phyloP scores from a whole-genome alignment of 2,329 filamentous ascomycete species.

The Botrytis fabae region DNA sequence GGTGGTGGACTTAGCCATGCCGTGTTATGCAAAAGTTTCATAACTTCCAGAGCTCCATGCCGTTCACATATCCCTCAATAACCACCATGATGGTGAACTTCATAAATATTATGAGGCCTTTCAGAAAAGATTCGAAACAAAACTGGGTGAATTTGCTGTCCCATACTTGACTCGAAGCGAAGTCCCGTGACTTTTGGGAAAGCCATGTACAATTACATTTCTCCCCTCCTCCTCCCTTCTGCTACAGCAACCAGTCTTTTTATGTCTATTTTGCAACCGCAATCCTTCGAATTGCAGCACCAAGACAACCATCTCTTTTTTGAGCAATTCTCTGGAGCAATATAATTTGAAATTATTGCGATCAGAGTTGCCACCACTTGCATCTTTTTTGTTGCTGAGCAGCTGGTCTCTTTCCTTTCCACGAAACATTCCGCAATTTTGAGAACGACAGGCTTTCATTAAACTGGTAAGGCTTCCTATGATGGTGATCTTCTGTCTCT shows the following conservation, averaged over 20 bases:
- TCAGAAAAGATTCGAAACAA: neutral
- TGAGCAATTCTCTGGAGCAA: neutral
- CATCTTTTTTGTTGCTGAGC: neutral
- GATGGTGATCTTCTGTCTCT: neutral
- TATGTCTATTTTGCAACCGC: neutral
- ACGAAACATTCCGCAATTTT: neutral
- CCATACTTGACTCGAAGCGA: neutral
- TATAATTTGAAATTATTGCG: neutral
- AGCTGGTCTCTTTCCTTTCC: neutral
- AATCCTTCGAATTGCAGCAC: neutral
- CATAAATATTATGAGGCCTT: neutral
- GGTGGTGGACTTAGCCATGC: neutral
- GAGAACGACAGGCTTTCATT: neutral
- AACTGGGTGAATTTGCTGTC: neutral
- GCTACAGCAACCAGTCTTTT: neutral
- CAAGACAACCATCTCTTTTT: neutral
- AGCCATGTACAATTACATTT: neutral
- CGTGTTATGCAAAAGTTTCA: constrained; percentile 5
- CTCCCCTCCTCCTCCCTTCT: neutral
- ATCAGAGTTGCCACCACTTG: neutral
- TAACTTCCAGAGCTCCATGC: neutral
- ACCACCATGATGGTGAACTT: neutral
- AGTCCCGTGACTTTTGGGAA: neutral
- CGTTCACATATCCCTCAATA: too few species aligned
- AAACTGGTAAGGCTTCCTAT: neutral